Conservation (phyloP, 495 filamentous ascomycete species). For the Lineolata rhizophorae region DNA sequence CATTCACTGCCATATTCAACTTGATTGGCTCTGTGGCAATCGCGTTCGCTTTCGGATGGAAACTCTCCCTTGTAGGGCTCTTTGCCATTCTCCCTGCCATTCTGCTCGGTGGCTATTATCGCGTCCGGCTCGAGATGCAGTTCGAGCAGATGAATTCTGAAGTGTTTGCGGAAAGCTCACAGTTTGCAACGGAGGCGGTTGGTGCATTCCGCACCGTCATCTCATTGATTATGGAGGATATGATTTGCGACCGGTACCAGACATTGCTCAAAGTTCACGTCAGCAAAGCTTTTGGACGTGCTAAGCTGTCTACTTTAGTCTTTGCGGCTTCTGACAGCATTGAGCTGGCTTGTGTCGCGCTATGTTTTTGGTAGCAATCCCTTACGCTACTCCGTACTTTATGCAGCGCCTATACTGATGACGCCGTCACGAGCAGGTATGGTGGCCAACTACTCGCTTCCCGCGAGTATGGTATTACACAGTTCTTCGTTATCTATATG, state of each 20-base stretch:
- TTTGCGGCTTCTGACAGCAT: conserved; percentile 13
- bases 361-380: conserved; percentile 12
- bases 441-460: conserved; percentile 12
- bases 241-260: conserved; percentile 10
- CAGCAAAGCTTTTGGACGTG: conserved; percentile 6
- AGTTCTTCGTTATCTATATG: conserved; percentile 15
- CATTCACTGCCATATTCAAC: conserved; percentile 9
- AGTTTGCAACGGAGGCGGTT: conserved; percentile 14
- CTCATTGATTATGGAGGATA: conserved; percentile 12
- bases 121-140: conserved; percentile 12
- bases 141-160: conserved; percentile 12
- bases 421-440: conserved; percentile 5
- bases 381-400: background rate
- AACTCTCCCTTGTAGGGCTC: conserved; percentile 11
- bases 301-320: conserved; percentile 9
- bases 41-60: conserved; percentile 14
- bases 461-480: conserved; percentile 7
- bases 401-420: background rate
- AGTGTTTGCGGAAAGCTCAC: conserved; percentile 13
- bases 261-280: conserved; percentile 9
- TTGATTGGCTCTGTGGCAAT: conserved; percentile 11
- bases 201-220: conserved; percentile 14
- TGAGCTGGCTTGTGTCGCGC: conserved; percentile 10
- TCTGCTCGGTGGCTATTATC: conserved; percentile 9
- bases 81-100: conserved; percentile 11